Percentiles rank a stretch among this genome's conserved stretches.
phyloP scores from a whole-genome alignment of 306 rosid genomes.

The Quercus suber region DNA sequence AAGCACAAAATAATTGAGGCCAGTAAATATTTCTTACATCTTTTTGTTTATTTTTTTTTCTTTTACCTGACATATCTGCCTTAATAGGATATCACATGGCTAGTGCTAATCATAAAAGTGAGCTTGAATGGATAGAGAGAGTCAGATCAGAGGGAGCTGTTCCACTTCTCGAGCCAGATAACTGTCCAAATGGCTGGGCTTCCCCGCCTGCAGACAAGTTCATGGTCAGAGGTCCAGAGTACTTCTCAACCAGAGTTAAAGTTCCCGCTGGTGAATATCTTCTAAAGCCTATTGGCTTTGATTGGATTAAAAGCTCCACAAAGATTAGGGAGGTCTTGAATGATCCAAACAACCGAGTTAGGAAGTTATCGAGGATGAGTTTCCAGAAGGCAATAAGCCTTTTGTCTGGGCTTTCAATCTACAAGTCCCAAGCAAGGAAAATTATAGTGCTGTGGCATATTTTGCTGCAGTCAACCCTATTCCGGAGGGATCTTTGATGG shows the following conservation, averaged over 20 bases:
- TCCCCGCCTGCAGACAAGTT: constrained; percentile 72
- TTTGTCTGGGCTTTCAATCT: constrained; percentile 90
- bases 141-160: constrained; percentile 67
- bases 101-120: constrained; percentile 28
- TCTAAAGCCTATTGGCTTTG: constrained; percentile 86
- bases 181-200: constrained; percentile 76
- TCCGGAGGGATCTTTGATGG: constrained; percentile 63
- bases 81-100: constrained; percentile 50
- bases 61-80: constrained; percentile 3
- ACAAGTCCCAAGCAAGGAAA: constrained; percentile 77
- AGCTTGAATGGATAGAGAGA: constrained; percentile 63
- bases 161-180: constrained; percentile 53
- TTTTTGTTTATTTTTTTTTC: neutral
- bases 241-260: constrained; percentile 69
- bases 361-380: constrained; percentile 60
- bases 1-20: neutral
- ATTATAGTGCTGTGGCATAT: constrained; percentile 68
- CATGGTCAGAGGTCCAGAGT: constrained; percentile 88
- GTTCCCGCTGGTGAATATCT: constrained; percentile 67
- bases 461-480: constrained; percentile 51
- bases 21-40: neutral
- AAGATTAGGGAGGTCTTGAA: constrained; percentile 67
- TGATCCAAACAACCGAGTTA: constrained; percentile 55
- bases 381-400: constrained; percentile 56
- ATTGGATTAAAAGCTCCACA: constrained; percentile 79